Evolutionary conservation across 495 filamentous ascomycete species (phyloP), one percentile per base, ranked within the genome.

Genomic region (Cudoniella acicularis): DNA sequence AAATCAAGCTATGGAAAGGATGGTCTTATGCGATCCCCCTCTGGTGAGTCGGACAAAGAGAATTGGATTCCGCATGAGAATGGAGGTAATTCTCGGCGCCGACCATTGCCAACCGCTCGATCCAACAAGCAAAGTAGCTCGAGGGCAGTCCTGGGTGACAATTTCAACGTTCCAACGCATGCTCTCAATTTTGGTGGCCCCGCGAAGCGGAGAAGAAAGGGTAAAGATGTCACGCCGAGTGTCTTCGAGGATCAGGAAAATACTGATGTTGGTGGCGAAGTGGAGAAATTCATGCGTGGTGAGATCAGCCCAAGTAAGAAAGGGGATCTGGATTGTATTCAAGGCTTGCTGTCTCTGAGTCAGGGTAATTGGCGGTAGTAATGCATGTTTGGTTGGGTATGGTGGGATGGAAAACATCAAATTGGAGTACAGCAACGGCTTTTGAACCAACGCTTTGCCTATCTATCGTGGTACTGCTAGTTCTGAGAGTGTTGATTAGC

Each of bases 1-100:
- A 42, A 50, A 20, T 50, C 50, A 6, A 23, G 10, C 13, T 26
- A 55, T 10, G 24, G n/a, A 3, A 64, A 63, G 30, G 49, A 59
- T 54, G 30, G 30, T 21, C 22, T 61, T 18, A 57, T 64, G 57
- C 22, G 51, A 16, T 41, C 72, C 63, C 42, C 75, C 69, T 63
- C 55, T 52, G 48, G 86, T 41, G 92, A 96, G 53, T 95, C 90
- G 1, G 92, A 97, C 66, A 97, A 97, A 69, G 92, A 97, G 73
- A 97, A 97, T 69, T 94, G 89, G 90, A 61, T 69, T n/a, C 66
- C 66, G 10, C 1, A 57, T 25, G 58, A 61, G 17, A 61, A 67
- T 13, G 69, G 73, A 10, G 62, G 64, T 10, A 60, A 70, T 24
- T 59, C 67, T 41, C 73, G 78, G 40, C 62, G 64, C 20, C 59